Percentiles rank a stretch among this genome's conserved stretches.
Conservation (phyloP, 352 stramenopile species). For the Globisporangium paroecandrum region DNA sequence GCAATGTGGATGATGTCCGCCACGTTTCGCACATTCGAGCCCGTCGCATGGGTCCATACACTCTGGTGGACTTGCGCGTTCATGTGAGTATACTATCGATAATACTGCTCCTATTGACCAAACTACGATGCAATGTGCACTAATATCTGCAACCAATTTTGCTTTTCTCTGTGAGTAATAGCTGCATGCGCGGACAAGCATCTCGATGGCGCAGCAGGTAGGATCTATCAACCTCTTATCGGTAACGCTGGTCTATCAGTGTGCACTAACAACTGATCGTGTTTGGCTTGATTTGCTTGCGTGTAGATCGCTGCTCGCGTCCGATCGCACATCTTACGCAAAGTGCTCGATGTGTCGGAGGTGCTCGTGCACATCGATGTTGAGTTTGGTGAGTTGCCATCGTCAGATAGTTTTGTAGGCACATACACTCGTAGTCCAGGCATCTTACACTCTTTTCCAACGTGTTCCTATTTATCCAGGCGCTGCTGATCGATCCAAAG, state of each 20-base stretch:
- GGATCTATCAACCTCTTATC: neutral
- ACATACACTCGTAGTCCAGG: too few species aligned
- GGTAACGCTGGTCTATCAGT: neutral
- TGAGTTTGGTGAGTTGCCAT: conserved; percentile 41
- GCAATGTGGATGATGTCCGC: conserved; percentile 75
- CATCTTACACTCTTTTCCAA: too few species aligned
- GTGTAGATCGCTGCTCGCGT: conserved; percentile 63
- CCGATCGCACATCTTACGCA: conserved; percentile 58
- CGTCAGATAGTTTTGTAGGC: too few species aligned
- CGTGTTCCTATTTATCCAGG: conserved; percentile 20
- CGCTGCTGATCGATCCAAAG: conserved; percentile 19
- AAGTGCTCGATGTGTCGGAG: conserved; percentile 80
- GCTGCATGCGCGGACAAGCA: conserved; percentile 74
- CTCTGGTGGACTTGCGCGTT: conserved; percentile 78
- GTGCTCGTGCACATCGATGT: conserved; percentile 87
- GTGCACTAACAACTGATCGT: neutral
- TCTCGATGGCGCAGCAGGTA: conserved; percentile 83
- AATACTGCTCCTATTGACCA: neutral
- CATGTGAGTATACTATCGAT: conserved; percentile 45
- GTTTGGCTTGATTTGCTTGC: neutral
- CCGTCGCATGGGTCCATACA: conserved; percentile 85
- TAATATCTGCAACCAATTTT: neutral
- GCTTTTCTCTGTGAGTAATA: conserved; percentile 13
- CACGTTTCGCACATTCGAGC: conserved; percentile 80
- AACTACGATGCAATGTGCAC: neutral